Base-by-base conservation (phyloP, 1,284 basidiomycete genomes). In the Gomphus sp. region DNA sequence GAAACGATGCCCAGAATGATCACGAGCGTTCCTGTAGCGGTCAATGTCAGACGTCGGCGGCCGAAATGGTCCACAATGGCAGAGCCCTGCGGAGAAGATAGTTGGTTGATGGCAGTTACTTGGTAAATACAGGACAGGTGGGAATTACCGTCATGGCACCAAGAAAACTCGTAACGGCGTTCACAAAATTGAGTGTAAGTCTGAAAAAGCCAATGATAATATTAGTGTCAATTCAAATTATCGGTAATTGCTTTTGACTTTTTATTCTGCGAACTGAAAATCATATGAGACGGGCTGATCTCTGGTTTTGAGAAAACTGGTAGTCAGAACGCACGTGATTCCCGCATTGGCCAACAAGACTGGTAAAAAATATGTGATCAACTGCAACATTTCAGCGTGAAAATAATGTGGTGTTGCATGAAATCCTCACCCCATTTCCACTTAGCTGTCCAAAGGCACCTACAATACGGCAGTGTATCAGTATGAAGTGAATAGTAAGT, bases 101-200 rank as follows among this genome's bases (percentile, higher is more conserved):
- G 43, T 55, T 52, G 43, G 33, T 52, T 22, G n/a, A n/a, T 43
- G 45, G 59, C n/a, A 52, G 39, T 11, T 52, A 22, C 49, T 47
- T 44, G 53, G n/a, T 18, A 39, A 14, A 52, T 37, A 56, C 28
- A 55, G 48, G 28, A 43, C 12, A 54, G 51, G 45, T 41, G 2
- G n/a, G n/a, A 57, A 58, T 49, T 50, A 54, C 59, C 14, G 52
- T 28, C 11, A 56, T 56, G 31, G 47, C 57, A 47, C 53, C 61
- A 50, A 44, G 49, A 66, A 74, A 77, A 18, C 75, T 77, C 33
- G 77, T 78, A 37, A 77, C 71, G 63, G 76, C 76, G 62, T 79
- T 79, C 16, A 79, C 74, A 63, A 79, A 79, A 63, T 77, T 79
- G 37, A 80, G 66, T 1, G 73, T 75, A 6, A 78, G 71, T 28